phyloP scores from a whole-genome alignment of 176 grass and related monocot species.

The Triticum turgidum region DNA sequence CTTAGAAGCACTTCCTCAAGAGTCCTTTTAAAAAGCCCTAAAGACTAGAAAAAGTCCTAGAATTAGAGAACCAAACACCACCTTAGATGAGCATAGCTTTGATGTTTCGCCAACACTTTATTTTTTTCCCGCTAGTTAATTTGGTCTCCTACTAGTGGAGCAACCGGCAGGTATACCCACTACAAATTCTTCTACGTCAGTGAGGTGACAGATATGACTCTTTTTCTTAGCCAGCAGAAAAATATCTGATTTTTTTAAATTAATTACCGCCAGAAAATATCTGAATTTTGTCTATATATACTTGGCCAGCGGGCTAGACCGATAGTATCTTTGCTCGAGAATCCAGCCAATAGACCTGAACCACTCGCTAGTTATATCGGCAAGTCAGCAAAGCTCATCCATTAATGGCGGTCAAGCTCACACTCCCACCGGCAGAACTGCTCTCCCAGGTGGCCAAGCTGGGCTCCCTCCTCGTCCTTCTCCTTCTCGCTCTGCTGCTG shows the following conservation, averaged over 20 bases:
- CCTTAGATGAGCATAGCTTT: background rate
- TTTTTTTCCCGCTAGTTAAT: background rate
- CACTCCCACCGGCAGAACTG: background rate
- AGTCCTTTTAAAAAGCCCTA: too few species aligned
- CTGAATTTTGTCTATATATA: background rate
- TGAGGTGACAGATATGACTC: too few species aligned
- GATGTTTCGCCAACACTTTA: background rate
- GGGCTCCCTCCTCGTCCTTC: background rate
- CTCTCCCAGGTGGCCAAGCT: constrained; percentile 11
- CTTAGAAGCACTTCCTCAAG: too few species aligned
- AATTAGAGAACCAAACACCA: too few species aligned
- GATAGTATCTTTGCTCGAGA: background rate
- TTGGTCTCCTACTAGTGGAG: background rate
- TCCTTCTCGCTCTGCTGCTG: background rate
- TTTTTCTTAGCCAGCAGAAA: background rate
- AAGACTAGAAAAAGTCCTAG: too few species aligned
- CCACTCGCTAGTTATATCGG: background rate
- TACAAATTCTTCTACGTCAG: too few species aligned
- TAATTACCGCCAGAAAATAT: background rate
- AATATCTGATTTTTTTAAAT: background rate
- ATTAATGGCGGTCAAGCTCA: background rate
- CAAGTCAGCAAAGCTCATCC: background rate
- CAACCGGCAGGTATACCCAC: background rate
- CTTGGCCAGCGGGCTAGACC: background rate
- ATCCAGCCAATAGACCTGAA: background rate